Evolutionary conservation across 2,329 filamentous ascomycete species (phyloP).

Genomic region (Aspergillus awamori): DNA sequence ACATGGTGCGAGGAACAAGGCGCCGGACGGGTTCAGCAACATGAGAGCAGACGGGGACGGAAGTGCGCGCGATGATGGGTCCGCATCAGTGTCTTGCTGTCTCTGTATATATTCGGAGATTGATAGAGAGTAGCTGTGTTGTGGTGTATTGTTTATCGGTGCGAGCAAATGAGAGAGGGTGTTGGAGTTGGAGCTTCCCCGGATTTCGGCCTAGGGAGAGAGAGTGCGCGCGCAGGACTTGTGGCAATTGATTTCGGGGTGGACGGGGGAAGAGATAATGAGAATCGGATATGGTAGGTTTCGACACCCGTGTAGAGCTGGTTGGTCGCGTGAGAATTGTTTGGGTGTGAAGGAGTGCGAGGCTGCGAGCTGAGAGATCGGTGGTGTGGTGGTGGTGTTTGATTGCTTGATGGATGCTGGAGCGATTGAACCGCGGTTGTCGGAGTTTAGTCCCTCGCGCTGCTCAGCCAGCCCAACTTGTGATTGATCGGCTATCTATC

Average conservation of each 20-base stretch:
- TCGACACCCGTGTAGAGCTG: not conserved
- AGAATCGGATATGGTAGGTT: not conserved
- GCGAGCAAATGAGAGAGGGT: not conserved
- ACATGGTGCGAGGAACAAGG: constrained; percentile 39
- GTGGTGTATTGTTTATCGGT: not conserved
- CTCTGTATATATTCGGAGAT: not conserved
- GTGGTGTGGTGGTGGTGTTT: constrained; percentile 5
- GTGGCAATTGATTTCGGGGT: not conserved
- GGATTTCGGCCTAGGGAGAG: constrained; percentile 16
- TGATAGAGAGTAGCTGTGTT: not conserved
- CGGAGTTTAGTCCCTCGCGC: not conserved
- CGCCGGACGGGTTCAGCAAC: constrained; percentile 27
- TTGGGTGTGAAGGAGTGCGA: not conserved
- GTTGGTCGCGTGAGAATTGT: not conserved
- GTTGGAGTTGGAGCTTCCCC: constrained; percentile 20
- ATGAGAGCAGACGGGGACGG: constrained; percentile 1
- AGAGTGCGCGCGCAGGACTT: constrained; percentile 1
- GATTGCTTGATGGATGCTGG: constrained; percentile 12
- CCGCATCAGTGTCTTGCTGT: too few relatives aligned
- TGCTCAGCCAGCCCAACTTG: too few relatives aligned
- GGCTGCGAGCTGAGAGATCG: not conserved
- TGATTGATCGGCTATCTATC: not conserved
- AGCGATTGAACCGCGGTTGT: constrained; percentile 37
- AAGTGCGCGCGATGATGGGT: not conserved
- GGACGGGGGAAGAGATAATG: not conserved